phyloP scores from a whole-genome alignment of 805 yeast species.

The Lachancea meyersii region DNA sequence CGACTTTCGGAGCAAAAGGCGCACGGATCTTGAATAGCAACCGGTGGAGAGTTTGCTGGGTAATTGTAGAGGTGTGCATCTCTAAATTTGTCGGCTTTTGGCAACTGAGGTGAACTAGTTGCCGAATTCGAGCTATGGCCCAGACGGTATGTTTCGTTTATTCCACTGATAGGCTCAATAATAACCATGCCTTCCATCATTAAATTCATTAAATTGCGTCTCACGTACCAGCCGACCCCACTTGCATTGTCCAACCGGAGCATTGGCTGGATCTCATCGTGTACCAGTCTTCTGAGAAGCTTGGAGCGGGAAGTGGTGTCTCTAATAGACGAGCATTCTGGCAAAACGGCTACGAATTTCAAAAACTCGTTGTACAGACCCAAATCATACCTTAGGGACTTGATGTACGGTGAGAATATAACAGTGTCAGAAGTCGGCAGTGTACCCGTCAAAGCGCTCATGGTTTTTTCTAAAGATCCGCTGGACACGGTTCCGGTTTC shows the following conservation, averaged over 20 bases:
- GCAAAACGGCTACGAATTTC: conserved; percentile 35
- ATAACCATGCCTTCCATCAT: conserved; percentile 75
- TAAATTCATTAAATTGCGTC: conserved; percentile 54
- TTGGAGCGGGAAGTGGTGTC: conserved; percentile 40
- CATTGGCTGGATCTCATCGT: conserved; percentile 77
- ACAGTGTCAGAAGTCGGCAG: conserved; percentile 12
- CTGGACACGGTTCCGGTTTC: conserved; percentile 14
- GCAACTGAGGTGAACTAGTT: neutral
- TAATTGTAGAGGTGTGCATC: conserved; percentile 38
- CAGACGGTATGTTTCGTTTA: conserved; percentile 64
- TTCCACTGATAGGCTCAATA: conserved; percentile 81
- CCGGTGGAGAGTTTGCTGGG: conserved; percentile 52
- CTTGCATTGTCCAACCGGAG: conserved; percentile 58
- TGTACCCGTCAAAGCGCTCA: conserved; percentile 12
- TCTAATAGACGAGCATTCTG: conserved; percentile 31
- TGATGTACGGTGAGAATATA: conserved; percentile 38
- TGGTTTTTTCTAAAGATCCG: conserved; percentile 19
- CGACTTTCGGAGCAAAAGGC: conserved; percentile 78
- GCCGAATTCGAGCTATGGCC: conserved; percentile 14
- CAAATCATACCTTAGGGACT: conserved; percentile 39
- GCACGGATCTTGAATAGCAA: conserved; percentile 72
- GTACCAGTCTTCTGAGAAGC: conserved; percentile 57
- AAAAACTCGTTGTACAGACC: conserved; percentile 35
- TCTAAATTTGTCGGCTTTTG: conserved; percentile 10
- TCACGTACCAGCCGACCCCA: conserved; percentile 55